Evolutionary conservation across 2,329 filamentous ascomycete species (phyloP).

Genomic region (Aspergillus spinulosporus): DNA sequence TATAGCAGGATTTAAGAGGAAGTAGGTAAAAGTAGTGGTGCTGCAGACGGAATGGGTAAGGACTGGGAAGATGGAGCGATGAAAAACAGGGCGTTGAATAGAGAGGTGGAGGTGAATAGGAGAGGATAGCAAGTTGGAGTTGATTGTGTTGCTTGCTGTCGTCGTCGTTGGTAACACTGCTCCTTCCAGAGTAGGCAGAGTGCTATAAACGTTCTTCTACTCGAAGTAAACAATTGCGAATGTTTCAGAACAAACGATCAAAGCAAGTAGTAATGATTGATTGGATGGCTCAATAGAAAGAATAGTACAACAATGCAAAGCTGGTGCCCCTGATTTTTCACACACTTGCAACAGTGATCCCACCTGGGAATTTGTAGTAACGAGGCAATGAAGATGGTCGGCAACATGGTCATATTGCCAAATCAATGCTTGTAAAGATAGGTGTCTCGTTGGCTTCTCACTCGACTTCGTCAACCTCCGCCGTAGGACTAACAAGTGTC

Average conservation of each 20-base stretch:
- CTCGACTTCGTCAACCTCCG: conserved; percentile 21
- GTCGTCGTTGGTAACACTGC: not conserved
- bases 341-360: not conserved
- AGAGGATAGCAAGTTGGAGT: too few species aligned
- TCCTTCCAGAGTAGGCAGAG: not conserved
- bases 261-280: not conserved
- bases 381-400: conserved; percentile 2
- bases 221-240: not conserved
- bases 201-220: not conserved
- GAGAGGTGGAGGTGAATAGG: not conserved
- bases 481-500: conserved; percentile 11
- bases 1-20: not conserved
- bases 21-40: not conserved
- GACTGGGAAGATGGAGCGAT: not conserved
- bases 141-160: not conserved
- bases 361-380: not conserved
- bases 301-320: conserved; percentile 10
- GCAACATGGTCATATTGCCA: conserved; percentile 5
- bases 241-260: not conserved
- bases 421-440: conserved; percentile 15
- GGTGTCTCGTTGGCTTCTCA: conserved; percentile 2
- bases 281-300: conserved; percentile 6
- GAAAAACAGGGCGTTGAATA: not conserved
- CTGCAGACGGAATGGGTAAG: not conserved
- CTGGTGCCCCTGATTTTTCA: not conserved